phyloP scores from a whole-genome alignment of 2,329 filamentous ascomycete species.

The Ophiostoma piceae region DNA sequence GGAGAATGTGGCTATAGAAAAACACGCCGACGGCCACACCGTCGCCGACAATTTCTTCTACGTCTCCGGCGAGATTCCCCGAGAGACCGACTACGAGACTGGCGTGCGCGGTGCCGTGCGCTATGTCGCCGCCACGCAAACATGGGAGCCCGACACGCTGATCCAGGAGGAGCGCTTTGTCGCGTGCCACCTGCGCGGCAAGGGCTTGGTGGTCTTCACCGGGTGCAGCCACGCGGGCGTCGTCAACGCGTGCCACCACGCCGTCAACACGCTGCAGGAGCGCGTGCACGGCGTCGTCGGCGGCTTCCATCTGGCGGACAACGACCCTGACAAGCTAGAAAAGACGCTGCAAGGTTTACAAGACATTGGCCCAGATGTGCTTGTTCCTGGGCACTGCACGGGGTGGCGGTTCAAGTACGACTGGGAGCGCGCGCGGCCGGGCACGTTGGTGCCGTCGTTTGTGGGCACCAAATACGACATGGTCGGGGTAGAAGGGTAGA shows the following conservation, averaged over 20 bases:
- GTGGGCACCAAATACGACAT: constrained; percentile 31
- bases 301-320: neutral
- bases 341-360: neutral
- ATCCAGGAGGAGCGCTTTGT: constrained; percentile 51
- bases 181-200: constrained; percentile 51
- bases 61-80: neutral
- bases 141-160: constrained; percentile 43
- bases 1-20: neutral
- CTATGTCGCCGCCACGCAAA: neutral
- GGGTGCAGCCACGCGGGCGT: constrained; percentile 53
- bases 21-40: neutral
- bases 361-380: constrained; percentile 36
- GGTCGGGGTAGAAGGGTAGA: neutral
- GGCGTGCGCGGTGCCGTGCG: neutral
- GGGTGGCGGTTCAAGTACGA: constrained; percentile 51
- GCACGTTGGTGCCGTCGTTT: constrained; percentile 45
- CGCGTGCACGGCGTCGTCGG: constrained; percentile 1
- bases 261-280: constrained; percentile 29
- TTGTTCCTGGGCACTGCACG: constrained; percentile 52
- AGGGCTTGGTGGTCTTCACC: constrained; percentile 51
- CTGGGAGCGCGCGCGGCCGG: constrained; percentile 48
- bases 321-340: neutral
- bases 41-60: neutral
- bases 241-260: constrained; percentile 47
- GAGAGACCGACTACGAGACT: neutral